Evolutionary conservation across 2,329 filamentous ascomycete species (phyloP).

Genomic region (Domatiomyces globalis): DNA sequence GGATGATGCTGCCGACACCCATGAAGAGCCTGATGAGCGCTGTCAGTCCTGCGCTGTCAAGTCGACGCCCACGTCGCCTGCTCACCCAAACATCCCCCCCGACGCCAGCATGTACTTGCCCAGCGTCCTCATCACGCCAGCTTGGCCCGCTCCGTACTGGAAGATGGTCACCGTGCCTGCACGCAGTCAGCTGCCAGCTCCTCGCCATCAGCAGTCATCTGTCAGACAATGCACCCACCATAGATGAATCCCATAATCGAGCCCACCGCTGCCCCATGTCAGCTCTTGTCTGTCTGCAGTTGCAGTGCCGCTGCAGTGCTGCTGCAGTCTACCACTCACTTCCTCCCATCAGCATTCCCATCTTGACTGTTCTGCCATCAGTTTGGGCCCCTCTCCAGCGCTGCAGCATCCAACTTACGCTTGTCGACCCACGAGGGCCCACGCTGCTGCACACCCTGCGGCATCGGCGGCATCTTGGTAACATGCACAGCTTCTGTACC

Average conservation of each 20-base stretch:
- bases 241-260: slow-evolving; percentile 97
- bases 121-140: slow-evolving; percentile 84
- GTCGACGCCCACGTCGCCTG: slow-evolving; percentile 24
- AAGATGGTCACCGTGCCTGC: slow-evolving; percentile 86
- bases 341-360: slow-evolving; percentile 97
- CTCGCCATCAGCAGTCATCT: neutral
- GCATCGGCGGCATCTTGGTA: slow-evolving; percentile 21
- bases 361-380: slow-evolving; percentile 57
- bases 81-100: slow-evolving; percentile 87
- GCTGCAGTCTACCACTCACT: slow-evolving; percentile 48
- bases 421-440: slow-evolving; percentile 60
- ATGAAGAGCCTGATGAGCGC: slow-evolving; percentile 66
- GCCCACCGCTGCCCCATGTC: slow-evolving; percentile 58
- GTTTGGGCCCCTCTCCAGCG: slow-evolving; percentile 3
- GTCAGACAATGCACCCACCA: slow-evolving; percentile 42
- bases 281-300: slow-evolving; percentile 1
- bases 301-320: neutral
- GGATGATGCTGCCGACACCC: slow-evolving; percentile 93
- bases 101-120: slow-evolving; percentile 96
- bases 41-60: slow-evolving; percentile 2
- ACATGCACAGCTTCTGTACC: neutral
- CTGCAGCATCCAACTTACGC: slow-evolving; percentile 35
- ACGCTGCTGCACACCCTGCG: slow-evolving; percentile 22
- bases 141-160: slow-evolving; percentile 80
- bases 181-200: slow-evolving; percentile 11